Conservation (phyloP, 768 basidiomycete species). For the Coprinellus micaceus region DNA sequence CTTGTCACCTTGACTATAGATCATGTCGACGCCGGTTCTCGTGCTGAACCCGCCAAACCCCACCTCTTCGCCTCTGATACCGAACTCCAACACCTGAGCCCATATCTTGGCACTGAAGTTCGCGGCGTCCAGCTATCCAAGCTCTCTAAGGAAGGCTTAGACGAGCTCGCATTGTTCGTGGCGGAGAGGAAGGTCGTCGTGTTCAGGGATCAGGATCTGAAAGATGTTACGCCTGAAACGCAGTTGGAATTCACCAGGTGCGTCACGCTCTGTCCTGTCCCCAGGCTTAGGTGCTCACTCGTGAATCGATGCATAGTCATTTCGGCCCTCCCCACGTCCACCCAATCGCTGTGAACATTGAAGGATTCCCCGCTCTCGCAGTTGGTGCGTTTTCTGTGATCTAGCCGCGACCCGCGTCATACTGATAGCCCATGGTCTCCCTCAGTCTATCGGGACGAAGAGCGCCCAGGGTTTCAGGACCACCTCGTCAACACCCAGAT, state of each 20-base stretch:
- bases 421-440: conserved; percentile 23
- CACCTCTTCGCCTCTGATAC: conserved; percentile 42
- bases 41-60: conserved; percentile 50
- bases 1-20: neutral
- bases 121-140: conserved; percentile 51
- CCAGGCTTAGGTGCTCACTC: neutral
- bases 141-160: conserved; percentile 47
- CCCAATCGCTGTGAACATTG: conserved; percentile 48
- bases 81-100: conserved; percentile 38
- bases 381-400: neutral
- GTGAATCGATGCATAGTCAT: conserved; percentile 22
- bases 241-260: conserved; percentile 51
- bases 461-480: conserved; percentile 39
- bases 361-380: conserved; percentile 47
- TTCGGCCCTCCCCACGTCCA: conserved; percentile 29
- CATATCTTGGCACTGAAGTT: conserved; percentile 51
- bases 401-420: neutral
- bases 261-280: neutral
- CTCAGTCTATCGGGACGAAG: conserved; percentile 49
- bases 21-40: conserved; percentile 29
- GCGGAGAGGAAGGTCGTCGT: conserved; percentile 52
- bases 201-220: conserved; percentile 62
- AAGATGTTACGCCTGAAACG: conserved; percentile 47
- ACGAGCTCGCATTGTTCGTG: conserved; percentile 49
- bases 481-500: conserved; percentile 36